A percentile compares a stretch with the other conserved stretches of the same genome.
phyloP scores from a whole-genome alignment of 805 yeast genomes.

The Wickerhamiella azymoides region DNA sequence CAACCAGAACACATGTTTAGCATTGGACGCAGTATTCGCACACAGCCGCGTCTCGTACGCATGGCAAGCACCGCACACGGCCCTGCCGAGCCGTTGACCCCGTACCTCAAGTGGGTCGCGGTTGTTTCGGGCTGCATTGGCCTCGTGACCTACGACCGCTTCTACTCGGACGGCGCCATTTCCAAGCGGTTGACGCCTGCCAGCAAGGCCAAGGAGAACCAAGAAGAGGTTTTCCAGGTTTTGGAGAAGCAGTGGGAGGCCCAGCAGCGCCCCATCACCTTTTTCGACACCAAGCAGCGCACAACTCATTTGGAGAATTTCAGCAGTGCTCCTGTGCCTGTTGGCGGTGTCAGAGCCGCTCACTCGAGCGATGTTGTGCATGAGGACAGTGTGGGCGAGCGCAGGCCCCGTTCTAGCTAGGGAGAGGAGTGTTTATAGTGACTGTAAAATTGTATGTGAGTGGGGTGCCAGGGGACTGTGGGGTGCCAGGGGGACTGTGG shows the following conservation, averaged over 20 bases:
- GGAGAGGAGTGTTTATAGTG: too few relatives aligned
- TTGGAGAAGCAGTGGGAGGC: slow-evolving; percentile 5
- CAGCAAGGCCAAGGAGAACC: slow-evolving; percentile 12
- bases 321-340: slow-evolving; percentile 23
- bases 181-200: slow-evolving; percentile 16
- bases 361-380: slow-evolving; percentile 19
- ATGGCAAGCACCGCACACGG: slow-evolving; percentile 15
- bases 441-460: too few relatives aligned
- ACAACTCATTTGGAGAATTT: slow-evolving; percentile 11
- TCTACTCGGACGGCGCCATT: slow-evolving; percentile 17
- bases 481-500: too few relatives aligned
- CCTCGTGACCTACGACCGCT: slow-evolving; percentile 19
- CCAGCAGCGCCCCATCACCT: slow-evolving; percentile 12
- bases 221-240: slow-evolving; percentile 1
- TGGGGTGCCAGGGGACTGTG: too few relatives aligned
- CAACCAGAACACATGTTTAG: not conserved
- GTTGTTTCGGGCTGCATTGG: slow-evolving; percentile 14
- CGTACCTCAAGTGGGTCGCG: slow-evolving; percentile 19
- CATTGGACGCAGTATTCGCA: not conserved
- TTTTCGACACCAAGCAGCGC: slow-evolving; percentile 15
- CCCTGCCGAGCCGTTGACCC: slow-evolving; percentile 18
- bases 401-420: slow-evolving; percentile 19
- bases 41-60: slow-evolving; percentile 1
- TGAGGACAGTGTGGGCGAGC: slow-evolving; percentile 17
- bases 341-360: slow-evolving; percentile 18